Evolutionary conservation across 208 protist species (phyloP), one percentile per base, ranked within the genome.

Genomic region (Naegleria lovaniensis): DNA sequence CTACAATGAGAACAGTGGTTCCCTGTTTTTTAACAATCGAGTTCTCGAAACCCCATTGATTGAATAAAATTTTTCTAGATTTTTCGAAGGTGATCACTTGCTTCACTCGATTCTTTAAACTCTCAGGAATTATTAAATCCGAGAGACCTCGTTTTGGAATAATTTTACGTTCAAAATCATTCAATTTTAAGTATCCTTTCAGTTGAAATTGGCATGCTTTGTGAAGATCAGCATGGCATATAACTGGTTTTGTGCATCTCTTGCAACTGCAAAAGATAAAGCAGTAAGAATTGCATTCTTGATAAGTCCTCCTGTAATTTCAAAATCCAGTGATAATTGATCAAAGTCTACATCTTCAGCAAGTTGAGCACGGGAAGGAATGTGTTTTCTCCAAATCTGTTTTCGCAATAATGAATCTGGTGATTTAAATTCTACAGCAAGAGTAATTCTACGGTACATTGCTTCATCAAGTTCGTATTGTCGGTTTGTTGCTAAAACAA

Each of bases 401-500:
- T 19, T 51, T 86, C 88, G 52, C 5, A 58, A 59, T 0, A 90
- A n/a, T 36, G 83, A 13, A 92, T 92, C 91, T 67, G 89, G 91
- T 36, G 79, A 29, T n/a, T 36, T 40, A 51, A 93, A 93, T 43
- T 92, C 67, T 1, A 79, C 33, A 51, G 55, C 38, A 19, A 93
- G 89, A 48, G 92, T 89, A 25, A 93, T 93, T 67, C 92, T 75
- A 16, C 92, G 92, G 88, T 90, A 92, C 67, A 92, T 84, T 0
- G 92, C 92, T 43, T 92, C 22, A 76, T 94, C 92, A 9, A 92
- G 9, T 39, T 67, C 93, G 91, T 97, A 96, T 19, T 95, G 95
- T 55, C 93, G 94, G 92, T 98, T 98, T 3, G 97, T 98, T 38
- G 97, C 96, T 89, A 98, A 94, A 76, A 98, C 92, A 90, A 97